Evolutionary conservation across 495 filamentous ascomycete genomes (phyloP).

Genomic region (Cercophora newfieldiana): DNA sequence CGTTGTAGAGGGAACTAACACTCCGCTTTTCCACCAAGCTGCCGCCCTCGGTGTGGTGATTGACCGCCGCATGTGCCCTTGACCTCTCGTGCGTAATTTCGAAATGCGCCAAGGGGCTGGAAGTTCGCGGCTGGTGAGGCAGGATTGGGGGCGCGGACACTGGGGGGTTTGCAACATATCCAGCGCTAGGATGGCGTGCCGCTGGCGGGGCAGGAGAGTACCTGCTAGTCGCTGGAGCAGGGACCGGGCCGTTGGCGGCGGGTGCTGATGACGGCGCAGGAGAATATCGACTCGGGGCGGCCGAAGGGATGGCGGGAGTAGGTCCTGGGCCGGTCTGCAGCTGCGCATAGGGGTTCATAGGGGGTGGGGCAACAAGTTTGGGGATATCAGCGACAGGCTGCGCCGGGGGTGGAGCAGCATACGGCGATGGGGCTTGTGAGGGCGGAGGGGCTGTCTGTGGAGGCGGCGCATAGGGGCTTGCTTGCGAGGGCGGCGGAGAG

Average conservation of each 20-base stretch:
- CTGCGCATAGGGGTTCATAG: conserved; percentile 62
- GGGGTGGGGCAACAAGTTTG: conserved; percentile 55
- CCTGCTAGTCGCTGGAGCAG: conserved; percentile 45
- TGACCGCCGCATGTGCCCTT: conserved; percentile 32
- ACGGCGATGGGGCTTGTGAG: conserved; percentile 24
- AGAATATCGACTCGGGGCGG: conserved; percentile 55
- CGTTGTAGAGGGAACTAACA: conserved; percentile 49
- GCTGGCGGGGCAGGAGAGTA: conserved; percentile 56
- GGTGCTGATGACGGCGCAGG: conserved; percentile 55
- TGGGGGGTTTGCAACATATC: conserved; percentile 41
- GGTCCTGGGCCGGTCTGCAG: conserved; percentile 42
- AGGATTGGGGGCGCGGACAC: conserved; percentile 49
- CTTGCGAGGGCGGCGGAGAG: conserved; percentile 38
- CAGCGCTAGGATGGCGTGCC: conserved; percentile 37
- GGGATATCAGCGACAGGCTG: conserved; percentile 31
- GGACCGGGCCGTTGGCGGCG: conserved; percentile 33
- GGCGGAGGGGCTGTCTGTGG: conserved; percentile 34
- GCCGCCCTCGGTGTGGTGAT: conserved; percentile 31
- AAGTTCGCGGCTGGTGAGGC: conserved; percentile 80
- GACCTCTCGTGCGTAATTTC: conserved; percentile 48
- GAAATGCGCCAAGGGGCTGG: conserved; percentile 77
- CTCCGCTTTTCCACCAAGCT: conserved; percentile 43
- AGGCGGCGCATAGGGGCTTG: conserved; percentile 12
- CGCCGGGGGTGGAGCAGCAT: conserved; percentile 27
- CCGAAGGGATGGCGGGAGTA: conserved; percentile 43